Conservation (phyloP, 768 basidiomycete species). For the Megacollybia marginata region DNA sequence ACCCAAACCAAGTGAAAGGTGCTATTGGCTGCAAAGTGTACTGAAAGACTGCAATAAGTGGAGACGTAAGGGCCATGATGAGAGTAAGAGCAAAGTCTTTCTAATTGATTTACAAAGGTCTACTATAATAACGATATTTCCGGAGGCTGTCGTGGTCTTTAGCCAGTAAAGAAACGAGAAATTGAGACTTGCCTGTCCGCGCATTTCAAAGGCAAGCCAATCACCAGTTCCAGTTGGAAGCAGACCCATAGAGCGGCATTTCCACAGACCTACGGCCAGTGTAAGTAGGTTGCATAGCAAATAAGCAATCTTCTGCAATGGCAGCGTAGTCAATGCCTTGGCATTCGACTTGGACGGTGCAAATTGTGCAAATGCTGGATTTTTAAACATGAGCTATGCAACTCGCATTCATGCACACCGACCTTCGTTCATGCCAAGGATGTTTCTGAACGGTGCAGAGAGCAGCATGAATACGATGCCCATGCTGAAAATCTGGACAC, state of each 20-base stretch:
- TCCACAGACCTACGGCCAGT: slow-evolving; percentile 82
- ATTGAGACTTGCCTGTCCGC: slow-evolving; percentile 51
- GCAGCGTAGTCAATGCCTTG: slow-evolving; percentile 47
- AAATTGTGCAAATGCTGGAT: slow-evolving; percentile 63
- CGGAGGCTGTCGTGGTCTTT: slow-evolving; percentile 25
- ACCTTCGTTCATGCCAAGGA: slow-evolving; percentile 76
- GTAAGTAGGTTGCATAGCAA: slow-evolving; percentile 70
- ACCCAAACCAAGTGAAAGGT: slow-evolving; percentile 62
- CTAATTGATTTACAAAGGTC: background rate
- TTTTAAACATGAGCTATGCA: too few relatives aligned
- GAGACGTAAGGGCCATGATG: slow-evolving; percentile 27
- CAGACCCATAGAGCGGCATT: slow-evolving; percentile 88
- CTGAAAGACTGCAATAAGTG: slow-evolving; percentile 44
- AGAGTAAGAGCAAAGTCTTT: background rate
- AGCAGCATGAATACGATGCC: slow-evolving; percentile 94
- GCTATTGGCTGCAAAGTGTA: slow-evolving; percentile 50
- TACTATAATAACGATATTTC: slow-evolving; percentile 33
- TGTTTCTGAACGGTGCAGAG: slow-evolving; percentile 77
- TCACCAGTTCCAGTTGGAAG: slow-evolving; percentile 88
- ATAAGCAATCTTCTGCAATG: slow-evolving; percentile 65
- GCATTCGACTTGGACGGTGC: slow-evolving; percentile 52
- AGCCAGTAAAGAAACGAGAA: background rate
- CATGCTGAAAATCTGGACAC: slow-evolving; percentile 95
- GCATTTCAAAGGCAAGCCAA: slow-evolving; percentile 89
- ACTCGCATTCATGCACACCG: slow-evolving; percentile 16